These are phyloP conservation scores for Skeletonema grethae DNA, from an alignment of 108 stramenopile species.

Conservation along the genomic window DNA sequence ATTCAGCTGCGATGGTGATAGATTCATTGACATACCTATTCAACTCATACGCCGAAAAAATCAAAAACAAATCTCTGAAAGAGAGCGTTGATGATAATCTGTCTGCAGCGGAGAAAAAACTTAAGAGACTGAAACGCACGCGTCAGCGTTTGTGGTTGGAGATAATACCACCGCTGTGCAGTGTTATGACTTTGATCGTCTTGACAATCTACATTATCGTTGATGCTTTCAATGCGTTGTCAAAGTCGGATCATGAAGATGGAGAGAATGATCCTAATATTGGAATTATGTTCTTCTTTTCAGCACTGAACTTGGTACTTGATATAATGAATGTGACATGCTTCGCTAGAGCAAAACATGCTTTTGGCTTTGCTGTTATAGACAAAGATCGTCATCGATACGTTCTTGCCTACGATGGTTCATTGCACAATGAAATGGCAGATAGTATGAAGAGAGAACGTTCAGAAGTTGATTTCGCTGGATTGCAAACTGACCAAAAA, in stretches of 20 bases:
- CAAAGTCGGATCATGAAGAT: slow-evolving; percentile 7
- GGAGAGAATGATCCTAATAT: slow-evolving; percentile 41
- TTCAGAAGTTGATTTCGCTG: slow-evolving; percentile 27
- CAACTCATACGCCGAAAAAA: slow-evolving; percentile 66
- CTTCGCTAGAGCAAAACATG: slow-evolving; percentile 70
- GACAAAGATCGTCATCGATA: slow-evolving; percentile 46
- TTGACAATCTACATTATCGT: slow-evolving; percentile 50
- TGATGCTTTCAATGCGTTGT: slow-evolving; percentile 26
- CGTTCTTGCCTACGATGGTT: slow-evolving; percentile 44
- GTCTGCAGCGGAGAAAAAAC: slow-evolving; percentile 22
- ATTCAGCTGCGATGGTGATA: slow-evolving; percentile 69
- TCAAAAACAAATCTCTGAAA: slow-evolving; percentile 44
- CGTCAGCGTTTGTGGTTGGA: slow-evolving; percentile 58
- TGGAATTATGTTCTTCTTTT: slow-evolving; percentile 74
- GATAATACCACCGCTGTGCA: slow-evolving; percentile 74
- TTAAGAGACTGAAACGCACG: slow-evolving; percentile 26
- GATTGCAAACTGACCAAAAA: slow-evolving; percentile 24
- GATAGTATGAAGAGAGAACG: slow-evolving; percentile 25
- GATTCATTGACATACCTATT: slow-evolving; percentile 73
- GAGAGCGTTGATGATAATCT: slow-evolving; percentile 23
- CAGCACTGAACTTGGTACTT: slow-evolving; percentile 62
- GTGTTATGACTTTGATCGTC: slow-evolving; percentile 60
- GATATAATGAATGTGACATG: slow-evolving; percentile 80
- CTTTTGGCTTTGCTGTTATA: slow-evolving; percentile 56
- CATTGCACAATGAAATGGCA: slow-evolving; percentile 38